A percentile compares a stretch with the other conserved stretches of the same genome.
Evolutionary conservation across 2,329 filamentous ascomycete species (phyloP).

Genomic region (Pestalotiopsis sp.): DNA sequence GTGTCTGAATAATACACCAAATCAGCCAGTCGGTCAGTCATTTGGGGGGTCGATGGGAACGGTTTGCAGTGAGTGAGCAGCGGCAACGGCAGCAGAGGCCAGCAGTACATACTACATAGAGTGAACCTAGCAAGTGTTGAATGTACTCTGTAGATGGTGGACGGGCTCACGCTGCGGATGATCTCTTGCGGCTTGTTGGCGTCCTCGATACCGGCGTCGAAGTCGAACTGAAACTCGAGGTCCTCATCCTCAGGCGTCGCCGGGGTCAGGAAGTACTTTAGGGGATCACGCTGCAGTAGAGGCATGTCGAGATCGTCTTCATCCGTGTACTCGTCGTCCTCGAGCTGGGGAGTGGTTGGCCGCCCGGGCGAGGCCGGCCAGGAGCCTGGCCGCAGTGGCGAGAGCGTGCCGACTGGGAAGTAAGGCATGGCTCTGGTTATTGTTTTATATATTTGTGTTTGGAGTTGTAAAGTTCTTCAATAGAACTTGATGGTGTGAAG

Average conservation of each 20-base stretch:
- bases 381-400: slow-evolving; percentile 43
- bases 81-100: not conserved
- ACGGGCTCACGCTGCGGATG: slow-evolving; percentile 58
- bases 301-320: slow-evolving; percentile 40
- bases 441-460: not conserved
- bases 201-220: slow-evolving; percentile 61
- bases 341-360: slow-evolving; percentile 43
- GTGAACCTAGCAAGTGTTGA: no score
- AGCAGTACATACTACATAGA: no score
- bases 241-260: slow-evolving; percentile 46
- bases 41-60: not conserved
- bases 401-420: slow-evolving; percentile 20
- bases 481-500: not conserved
- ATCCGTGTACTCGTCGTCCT: slow-evolving; percentile 44
- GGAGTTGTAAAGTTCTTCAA: not conserved
- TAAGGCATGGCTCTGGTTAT: slow-evolving; percentile 24
- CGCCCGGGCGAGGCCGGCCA: slow-evolving; percentile 56
- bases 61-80: not conserved
- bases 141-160: slow-evolving; percentile 30
- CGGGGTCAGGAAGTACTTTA: slow-evolving; percentile 57
- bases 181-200: slow-evolving; percentile 44
- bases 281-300: slow-evolving; percentile 51
- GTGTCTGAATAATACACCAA: not conserved
- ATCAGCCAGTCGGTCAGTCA: not conserved
- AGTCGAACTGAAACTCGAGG: slow-evolving; percentile 47